Base-by-base conservation (phyloP, 129 eudicot genomes). In the Chrysanthemum lavandulifolium region DNA sequence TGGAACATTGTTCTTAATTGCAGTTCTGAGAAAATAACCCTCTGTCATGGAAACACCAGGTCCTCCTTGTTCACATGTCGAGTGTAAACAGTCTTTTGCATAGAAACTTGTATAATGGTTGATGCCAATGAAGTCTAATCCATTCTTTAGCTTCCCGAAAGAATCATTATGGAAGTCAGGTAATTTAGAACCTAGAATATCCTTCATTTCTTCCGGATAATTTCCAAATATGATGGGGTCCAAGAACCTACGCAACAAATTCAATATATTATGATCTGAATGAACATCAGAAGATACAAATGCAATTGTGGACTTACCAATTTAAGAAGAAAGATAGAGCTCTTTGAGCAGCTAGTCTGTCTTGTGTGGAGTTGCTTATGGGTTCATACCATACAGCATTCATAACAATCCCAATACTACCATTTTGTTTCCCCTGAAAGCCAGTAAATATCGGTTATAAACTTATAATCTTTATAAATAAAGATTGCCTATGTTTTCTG, bases 31-130 rank as follows among this genome's bases (percentile, higher is more conserved):
- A 59, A 56, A 49, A 69, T 65, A 83, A 21, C 96, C 97, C 73
- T 88, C 96, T 6, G 84, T 59, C 81, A 73, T 82, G 21, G 92
- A 40, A 66, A 67, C 73, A 6, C 92, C 90, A 7, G 85, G 88
- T 66, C 74, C 84, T 21, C 36, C 36, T 31, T 68, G 67, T 71
- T 78, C 73, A 68, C 96, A 91, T 23, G 36, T 47, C 1, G 93
- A 84, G 69, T 73, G 57, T 75, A 88, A 76, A 88, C 97, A 91
- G 68, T 91, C 97, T 76, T 91, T 81, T 62, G 66, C 81, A 52
- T 82, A 91, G 71, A 80, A 86, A 69, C 90, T 82, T 10, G 93
- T 81, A 62, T 91, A 91, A 61, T 91, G 96, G 67, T 91, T 91
- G 51, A 91, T 78, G 53, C 96, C 97, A 50, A 86, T 84, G 74